A percentile compares a stretch with the other conserved stretches of the same genome.
Evolutionary conservation across 2,329 filamentous ascomycete species (phyloP).

Genomic region (Cladosporium sp.): DNA sequence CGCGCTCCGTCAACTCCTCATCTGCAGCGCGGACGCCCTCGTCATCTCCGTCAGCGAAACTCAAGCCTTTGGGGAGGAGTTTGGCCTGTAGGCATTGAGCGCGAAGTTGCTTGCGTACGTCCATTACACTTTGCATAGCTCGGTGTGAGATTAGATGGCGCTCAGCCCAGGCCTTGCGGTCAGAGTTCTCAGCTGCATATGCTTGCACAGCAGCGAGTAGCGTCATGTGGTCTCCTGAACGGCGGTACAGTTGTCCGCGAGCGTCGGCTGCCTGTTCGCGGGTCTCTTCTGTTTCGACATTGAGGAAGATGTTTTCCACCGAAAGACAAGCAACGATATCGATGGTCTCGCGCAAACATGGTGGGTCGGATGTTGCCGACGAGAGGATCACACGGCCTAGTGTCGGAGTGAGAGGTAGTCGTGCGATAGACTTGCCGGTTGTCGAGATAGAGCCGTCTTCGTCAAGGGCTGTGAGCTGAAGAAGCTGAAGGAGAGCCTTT

Average conservation of each 20-base stretch:
- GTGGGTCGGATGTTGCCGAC: conserved; percentile 66
- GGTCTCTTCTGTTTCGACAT: conserved; percentile 59
- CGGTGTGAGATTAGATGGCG: conserved; percentile 61
- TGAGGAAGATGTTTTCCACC: conserved; percentile 64
- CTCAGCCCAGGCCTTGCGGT: conserved; percentile 62
- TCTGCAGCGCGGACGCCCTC: conserved; percentile 45
- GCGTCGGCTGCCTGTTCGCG: conserved; percentile 59
- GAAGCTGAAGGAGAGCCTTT: conserved; percentile 77
- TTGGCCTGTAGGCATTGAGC: conserved; percentile 55
- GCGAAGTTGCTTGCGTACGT: conserved; percentile 63
- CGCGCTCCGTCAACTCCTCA: conserved; percentile 49
- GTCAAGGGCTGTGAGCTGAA: conserved; percentile 73
- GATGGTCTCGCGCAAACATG: conserved; percentile 78
- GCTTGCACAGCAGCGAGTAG: conserved; percentile 60
- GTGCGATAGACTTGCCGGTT: conserved; percentile 73
- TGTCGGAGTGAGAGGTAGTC: conserved; percentile 77
- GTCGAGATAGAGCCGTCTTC: conserved; percentile 72
- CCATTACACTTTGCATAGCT: conserved; percentile 66
- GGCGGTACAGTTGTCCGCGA: conserved; percentile 56
- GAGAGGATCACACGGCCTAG: conserved; percentile 82
- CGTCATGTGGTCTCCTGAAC: conserved; percentile 65
- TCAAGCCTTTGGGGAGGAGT: conserved; percentile 27
- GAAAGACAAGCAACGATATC: conserved; percentile 74
- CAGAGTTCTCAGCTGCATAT: conserved; percentile 58
- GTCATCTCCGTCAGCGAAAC: conserved; percentile 9